These are phyloP conservation scores for Uromyces viciae-fabae DNA, from an alignment of 1,284 basidiomycete genomes.

Conservation along the genomic window DNA sequence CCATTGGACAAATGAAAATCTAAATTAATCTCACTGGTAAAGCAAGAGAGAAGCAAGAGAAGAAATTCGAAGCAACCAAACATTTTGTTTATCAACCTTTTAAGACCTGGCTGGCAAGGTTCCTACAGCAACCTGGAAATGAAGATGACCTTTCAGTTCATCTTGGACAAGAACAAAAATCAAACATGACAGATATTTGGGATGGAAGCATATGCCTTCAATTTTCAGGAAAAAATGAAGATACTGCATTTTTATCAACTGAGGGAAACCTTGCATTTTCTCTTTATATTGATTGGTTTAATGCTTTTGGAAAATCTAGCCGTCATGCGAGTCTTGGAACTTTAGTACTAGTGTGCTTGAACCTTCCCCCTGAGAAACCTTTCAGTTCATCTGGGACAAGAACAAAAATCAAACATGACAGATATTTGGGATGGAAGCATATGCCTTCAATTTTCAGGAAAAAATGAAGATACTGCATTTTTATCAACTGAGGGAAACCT, in stretches of 20 bases:
- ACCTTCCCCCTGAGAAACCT: constrained; percentile 48
- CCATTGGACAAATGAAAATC: background rate
- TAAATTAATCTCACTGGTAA: background rate
- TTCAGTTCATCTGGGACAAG: background rate
- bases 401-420: constrained; percentile 4
- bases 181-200: constrained; percentile 5
- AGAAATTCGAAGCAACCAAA: too few relatives aligned
- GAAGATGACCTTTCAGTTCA: background rate
- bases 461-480: background rate
- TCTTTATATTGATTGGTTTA: constrained; percentile 25
- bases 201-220: background rate
- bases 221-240: background rate
- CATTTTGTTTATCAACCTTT: constrained; percentile 18
- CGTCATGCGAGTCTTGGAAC: background rate
- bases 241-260: background rate
- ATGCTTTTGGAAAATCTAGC: constrained; percentile 3
- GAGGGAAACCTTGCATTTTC: background rate
- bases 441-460: background rate
- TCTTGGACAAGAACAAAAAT: background rate
- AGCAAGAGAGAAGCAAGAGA: background rate
- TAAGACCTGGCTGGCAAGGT: background rate
- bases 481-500: constrained; percentile 13
- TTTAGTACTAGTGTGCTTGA: background rate
- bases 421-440: constrained; percentile 9
- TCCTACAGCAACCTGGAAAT: background rate